Evolutionary conservation across 108 stramenopile species (phyloP).

Genomic region (Ochromonas danica): DNA sequence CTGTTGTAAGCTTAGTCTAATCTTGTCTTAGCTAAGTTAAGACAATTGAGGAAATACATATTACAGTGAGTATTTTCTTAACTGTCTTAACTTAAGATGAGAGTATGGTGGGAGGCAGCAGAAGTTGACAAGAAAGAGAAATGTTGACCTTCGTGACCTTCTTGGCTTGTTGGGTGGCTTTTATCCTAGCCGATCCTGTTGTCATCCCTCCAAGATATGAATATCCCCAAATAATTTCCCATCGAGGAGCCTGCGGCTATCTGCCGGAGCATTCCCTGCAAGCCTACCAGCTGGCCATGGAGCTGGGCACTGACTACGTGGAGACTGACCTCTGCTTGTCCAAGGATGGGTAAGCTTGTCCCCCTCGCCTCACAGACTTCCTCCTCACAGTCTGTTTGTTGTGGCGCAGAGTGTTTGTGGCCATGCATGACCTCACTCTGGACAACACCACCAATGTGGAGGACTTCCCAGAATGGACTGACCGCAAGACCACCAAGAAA

Average conservation of each 20-base stretch:
- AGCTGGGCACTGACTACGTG: slow-evolving; percentile 74
- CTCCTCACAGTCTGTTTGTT: too few species aligned
- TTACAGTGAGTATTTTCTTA: too few species aligned
- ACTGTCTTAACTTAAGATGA: too few species aligned
- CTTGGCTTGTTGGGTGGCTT: too few species aligned
- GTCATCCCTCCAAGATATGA: not conserved
- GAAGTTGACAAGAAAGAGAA: too few species aligned
- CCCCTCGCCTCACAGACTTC: too few species aligned
- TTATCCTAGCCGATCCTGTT: too few species aligned
- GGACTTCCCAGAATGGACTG: slow-evolving; percentile 20
- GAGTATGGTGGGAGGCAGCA: too few species aligned
- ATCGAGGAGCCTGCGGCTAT: slow-evolving; percentile 43
- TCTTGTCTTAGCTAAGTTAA: too few species aligned
- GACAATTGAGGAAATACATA: too few species aligned
- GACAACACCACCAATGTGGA: slow-evolving; percentile 68
- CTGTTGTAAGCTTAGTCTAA: too few species aligned
- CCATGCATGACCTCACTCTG: slow-evolving; percentile 66
- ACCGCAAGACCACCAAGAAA: slow-evolving; percentile 20
- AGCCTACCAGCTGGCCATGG: slow-evolving; percentile 71
- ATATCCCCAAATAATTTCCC: slow-evolving; percentile 22
- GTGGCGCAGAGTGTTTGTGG: slow-evolving; percentile 35
- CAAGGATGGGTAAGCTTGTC: slow-evolving; percentile 36
- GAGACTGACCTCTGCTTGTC: slow-evolving; percentile 73
- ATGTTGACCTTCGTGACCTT: too few species aligned
- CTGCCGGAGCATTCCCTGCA: slow-evolving; percentile 71